Base-by-base conservation (phyloP, 2,329 filamentous ascomycete species). In the Polychaeton citri region DNA sequence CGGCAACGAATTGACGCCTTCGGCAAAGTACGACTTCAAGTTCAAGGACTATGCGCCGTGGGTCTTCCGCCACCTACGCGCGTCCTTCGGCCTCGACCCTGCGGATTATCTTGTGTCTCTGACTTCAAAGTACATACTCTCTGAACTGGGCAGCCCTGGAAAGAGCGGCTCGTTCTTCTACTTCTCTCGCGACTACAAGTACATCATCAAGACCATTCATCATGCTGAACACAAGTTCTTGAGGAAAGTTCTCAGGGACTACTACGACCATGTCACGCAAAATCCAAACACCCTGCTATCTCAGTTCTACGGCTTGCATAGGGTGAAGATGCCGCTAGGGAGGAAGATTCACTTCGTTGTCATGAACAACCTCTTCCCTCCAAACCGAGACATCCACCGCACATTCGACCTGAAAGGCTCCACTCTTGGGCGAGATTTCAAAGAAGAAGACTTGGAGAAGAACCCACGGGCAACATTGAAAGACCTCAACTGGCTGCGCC, bases 21-120 rank as follows among this genome's bases (percentile, higher is more conserved):
- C 88, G 43, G 87, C 90, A 48, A 96, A 98, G 63, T 98, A 98
- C 66, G 90, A 98, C 65, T 98, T 98, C 76, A 98, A 98, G 62
- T 98, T 98, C 71, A 98, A 98, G 66, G 90, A 98, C 64, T 98
- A 98, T 61, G 88, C 88, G n/a, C 90, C 90, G 38, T 96, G 88
- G 87, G 90, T 98, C 40, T 98, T 98, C 63, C 84, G 90, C 52
- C 84, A 86, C 61, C 71, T 98, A 30, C 82, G 90, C 46, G 69
- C 76, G 33, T 81, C 80, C 43, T 98, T 98, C 65, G 77, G 81
- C 49, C 74, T 96, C 37, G 90, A 98, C 55, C 90, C 90, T 16
- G 90, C 88, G 48, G 90, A 98, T 61, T 98, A 98, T 57, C 76
- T 98, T 42, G 92, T 98, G 77, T 98, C 90, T 6, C 66, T 98